Evolutionary conservation across 768 basidiomycete genomes (phyloP).

Genomic region (Suillus placidus): DNA sequence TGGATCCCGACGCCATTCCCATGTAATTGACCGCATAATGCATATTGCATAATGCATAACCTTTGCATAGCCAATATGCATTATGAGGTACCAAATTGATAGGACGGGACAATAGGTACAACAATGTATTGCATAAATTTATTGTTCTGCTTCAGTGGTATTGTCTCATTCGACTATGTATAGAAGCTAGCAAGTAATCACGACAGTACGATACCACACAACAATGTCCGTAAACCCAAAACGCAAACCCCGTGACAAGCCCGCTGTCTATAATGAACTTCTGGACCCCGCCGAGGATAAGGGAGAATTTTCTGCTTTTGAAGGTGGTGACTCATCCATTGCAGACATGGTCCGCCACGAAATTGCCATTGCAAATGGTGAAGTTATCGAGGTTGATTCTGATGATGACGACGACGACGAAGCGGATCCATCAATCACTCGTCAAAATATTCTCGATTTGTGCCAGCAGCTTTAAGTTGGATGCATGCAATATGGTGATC

Average conservation of each 20-base stretch:
- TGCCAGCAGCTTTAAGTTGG: too few species aligned
- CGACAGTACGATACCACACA: background rate
- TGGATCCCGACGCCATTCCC: too few species aligned
- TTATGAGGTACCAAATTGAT: too few species aligned
- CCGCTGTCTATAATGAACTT: background rate
- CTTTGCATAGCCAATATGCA: too few species aligned
- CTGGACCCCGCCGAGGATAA: constrained; percentile 14
- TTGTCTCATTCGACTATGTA: background rate
- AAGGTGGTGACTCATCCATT: constrained; percentile 7
- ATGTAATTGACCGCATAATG: too few species aligned
- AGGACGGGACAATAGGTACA: too few species aligned
- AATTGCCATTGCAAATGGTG: constrained; percentile 7
- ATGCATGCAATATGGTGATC: background rate
- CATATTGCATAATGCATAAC: too few species aligned
- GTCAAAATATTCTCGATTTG: too few species aligned
- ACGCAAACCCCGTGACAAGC: constrained; percentile 6
- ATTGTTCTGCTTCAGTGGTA: too few species aligned
- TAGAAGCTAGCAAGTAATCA: background rate
- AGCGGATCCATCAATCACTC: too few species aligned
- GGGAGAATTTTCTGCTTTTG: background rate
- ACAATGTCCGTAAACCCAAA: background rate
- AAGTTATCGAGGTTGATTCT: background rate
- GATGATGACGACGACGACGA: too few species aligned
- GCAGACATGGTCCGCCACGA: constrained; percentile 1
- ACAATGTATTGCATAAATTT: too few species aligned